Evolutionary conservation across 2,329 filamentous ascomycete species (phyloP).

Genomic region (Didymella exigua): DNA sequence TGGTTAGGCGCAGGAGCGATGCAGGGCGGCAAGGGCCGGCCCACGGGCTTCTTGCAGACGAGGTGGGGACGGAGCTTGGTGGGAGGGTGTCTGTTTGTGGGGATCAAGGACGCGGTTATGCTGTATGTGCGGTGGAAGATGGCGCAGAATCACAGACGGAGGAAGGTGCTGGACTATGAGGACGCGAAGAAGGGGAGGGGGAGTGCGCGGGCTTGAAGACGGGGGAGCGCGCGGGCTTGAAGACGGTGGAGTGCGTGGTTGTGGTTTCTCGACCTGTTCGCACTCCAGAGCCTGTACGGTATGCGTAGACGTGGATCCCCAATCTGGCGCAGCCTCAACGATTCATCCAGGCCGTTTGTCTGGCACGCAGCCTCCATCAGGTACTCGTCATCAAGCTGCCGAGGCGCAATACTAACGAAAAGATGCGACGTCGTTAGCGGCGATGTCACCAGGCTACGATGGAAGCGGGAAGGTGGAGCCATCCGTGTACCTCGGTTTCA

Average conservation of each 20-base stretch:
- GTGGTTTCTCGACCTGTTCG: no score
- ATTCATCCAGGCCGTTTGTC: no score
- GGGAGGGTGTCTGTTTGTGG: constrained; percentile 86
- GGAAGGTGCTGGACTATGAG: constrained; percentile 53
- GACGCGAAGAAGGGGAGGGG: constrained; percentile 7
- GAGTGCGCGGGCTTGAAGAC: not conserved
- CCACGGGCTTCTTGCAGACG: constrained; percentile 74
- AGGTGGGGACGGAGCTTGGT: constrained; percentile 88
- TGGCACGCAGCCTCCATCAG: no score
- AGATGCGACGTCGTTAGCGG: not conserved
- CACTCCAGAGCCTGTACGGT: no score
- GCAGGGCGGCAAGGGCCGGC: constrained; percentile 37
- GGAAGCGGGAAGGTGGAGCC: not conserved
- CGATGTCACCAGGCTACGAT: not conserved
- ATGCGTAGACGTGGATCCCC: no score
- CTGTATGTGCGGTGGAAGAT: constrained; percentile 63
- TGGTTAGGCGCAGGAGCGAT: constrained; percentile 22
- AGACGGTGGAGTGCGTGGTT: no score
- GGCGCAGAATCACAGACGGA: constrained; percentile 54
- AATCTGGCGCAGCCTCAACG: no score
- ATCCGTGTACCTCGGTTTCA: not conserved
- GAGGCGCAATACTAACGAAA: no score
- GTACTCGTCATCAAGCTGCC: no score
- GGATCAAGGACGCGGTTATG: constrained; percentile 73
- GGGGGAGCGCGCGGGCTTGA: no score